Evolutionary conservation across 2,329 filamentous ascomycete genomes (phyloP), one percentile per base, ranked within the genome.

Genomic region (Epicoccum nigrum): DNA sequence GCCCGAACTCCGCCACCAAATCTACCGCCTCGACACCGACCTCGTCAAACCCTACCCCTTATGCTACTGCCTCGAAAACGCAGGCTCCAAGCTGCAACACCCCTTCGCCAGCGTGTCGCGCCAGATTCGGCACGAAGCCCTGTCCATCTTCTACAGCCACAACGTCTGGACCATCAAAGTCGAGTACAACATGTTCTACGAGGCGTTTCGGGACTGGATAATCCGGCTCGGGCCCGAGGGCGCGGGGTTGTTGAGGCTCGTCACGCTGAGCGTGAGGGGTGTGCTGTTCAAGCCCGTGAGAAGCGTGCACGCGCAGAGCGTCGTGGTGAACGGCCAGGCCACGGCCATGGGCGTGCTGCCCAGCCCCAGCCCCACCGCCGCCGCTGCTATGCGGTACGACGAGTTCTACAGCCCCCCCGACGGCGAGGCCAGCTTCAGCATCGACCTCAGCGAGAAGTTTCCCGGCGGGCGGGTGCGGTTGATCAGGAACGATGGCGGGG

Each of bases 1-100:
- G 0, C 68, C 69, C 4, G 72, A 74, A 40, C 63, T 74, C 33
- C 68, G 72, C 21, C 64, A 69, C 58, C 62, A 72, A 16, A 72
- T 74, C 47, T 74, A 74, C 61, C 68, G 65, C 50, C 54, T 69
- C 42, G 67, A 72, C 48, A 67, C 68, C 23, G 67, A 71, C 45
- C 66, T 74, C 43, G 64, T 72, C 46, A 59, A 67, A 42, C 60
- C 64, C 11, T 64, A 69, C 21, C 71, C 72, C 11, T 70, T 74
- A 34, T 69, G 72, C 50, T 74, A 74, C 77, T 74, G 72, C 61
- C 69, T 73, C 45, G 70, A 68, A 34, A 72, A 70, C 35, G 72
- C 71, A 32, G 61, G 65, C 27, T 63, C 68, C 58, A 63, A 68
- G 34, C 70, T 70, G 52, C 70, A 73, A 46, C 72, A 74, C 51